phyloP scores from a whole-genome alignment of 441 rosid species.

The Croton laevigatus region DNA sequence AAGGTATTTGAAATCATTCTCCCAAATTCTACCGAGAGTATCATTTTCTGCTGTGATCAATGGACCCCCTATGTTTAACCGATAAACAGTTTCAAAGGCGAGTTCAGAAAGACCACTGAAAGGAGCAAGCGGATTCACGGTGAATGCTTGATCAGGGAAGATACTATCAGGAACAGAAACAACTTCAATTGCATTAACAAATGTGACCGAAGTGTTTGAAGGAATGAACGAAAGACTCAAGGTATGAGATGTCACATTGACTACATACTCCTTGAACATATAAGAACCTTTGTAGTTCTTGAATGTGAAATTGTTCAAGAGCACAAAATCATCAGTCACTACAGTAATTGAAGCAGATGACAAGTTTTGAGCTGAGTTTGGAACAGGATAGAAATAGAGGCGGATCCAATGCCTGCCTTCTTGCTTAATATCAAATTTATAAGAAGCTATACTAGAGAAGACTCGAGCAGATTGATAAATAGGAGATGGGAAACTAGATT shows the following conservation, averaged over 20 bases:
- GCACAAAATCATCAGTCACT: slow-evolving; percentile 71
- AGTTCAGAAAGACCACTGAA: slow-evolving; percentile 62
- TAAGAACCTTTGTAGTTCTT: slow-evolving; percentile 49
- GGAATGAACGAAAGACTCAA: slow-evolving; percentile 72
- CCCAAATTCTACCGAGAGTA: slow-evolving; percentile 88
- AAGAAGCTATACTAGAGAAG: slow-evolving; percentile 65
- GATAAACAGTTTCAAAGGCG: slow-evolving; percentile 82
- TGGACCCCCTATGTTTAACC: slow-evolving; percentile 92
- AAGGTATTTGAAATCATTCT: slow-evolving; percentile 69
- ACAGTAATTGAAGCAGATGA: slow-evolving; percentile 57
- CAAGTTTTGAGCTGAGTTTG: slow-evolving; percentile 53
- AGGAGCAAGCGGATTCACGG: slow-evolving; percentile 62
- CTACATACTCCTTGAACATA: slow-evolving; percentile 83
- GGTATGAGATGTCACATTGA: slow-evolving; percentile 68
- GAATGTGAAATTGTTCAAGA: slow-evolving; percentile 78
- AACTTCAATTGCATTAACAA: slow-evolving; percentile 90
- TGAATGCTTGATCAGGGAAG: slow-evolving; percentile 69
- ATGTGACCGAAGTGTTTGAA: slow-evolving; percentile 62
- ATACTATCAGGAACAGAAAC: slow-evolving; percentile 69
- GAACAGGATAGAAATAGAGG: slow-evolving; percentile 73
- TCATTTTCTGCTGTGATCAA: slow-evolving; percentile 79
- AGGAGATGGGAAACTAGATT: slow-evolving; percentile 46
- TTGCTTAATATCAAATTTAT: slow-evolving; percentile 58
- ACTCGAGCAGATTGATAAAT: slow-evolving; percentile 78
- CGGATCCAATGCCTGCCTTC: slow-evolving; percentile 96